Conservation (phyloP, 1,284 basidiomycete species). For the Pseudozyma pruni region DNA sequence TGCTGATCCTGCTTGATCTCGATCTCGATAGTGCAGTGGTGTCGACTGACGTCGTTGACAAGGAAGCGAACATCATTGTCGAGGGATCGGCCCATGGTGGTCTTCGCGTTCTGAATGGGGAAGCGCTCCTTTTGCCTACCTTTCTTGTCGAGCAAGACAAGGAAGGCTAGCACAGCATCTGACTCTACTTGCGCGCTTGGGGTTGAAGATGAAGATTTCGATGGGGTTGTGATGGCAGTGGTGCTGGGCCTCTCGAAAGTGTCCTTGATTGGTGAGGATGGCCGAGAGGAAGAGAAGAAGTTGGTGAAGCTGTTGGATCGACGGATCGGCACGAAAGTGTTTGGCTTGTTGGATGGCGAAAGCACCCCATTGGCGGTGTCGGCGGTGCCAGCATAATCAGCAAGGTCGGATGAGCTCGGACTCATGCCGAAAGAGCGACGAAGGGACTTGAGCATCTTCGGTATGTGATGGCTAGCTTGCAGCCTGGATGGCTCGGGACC, state of each 20-base stretch:
- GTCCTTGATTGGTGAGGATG: slow-evolving; percentile 30
- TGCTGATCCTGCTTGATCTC: slow-evolving; percentile 23
- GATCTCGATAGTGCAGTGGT: slow-evolving; percentile 48
- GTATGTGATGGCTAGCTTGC: not conserved
- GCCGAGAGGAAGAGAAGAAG: slow-evolving; percentile 40
- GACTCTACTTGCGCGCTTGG: not conserved
- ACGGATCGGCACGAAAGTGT: slow-evolving; percentile 39
- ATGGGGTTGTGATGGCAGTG: slow-evolving; percentile 9
- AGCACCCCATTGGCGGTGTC: slow-evolving; percentile 11
- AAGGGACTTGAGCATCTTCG: slow-evolving; percentile 35
- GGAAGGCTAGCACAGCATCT: slow-evolving; percentile 33
- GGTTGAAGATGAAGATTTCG: slow-evolving; percentile 12
- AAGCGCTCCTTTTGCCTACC: slow-evolving; percentile 38
- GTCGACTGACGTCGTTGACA: slow-evolving; percentile 37
- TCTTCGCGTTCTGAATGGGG: slow-evolving; percentile 33
- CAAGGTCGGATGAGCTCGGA: slow-evolving; percentile 28
- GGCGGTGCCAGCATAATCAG: slow-evolving; percentile 9
- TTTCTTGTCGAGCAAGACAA: slow-evolving; percentile 39
- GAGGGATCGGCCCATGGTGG: slow-evolving; percentile 41
- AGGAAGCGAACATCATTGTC: slow-evolving; percentile 49
- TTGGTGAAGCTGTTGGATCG: slow-evolving; percentile 46
- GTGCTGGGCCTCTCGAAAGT: not conserved
- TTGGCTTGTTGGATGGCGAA: slow-evolving; percentile 35
- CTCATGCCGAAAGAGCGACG: slow-evolving; percentile 51
- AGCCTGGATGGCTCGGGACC: too few relatives aligned